Evolutionary conservation across 345 rosid genomes (phyloP).

Genomic region (Syzygium jambos): DNA sequence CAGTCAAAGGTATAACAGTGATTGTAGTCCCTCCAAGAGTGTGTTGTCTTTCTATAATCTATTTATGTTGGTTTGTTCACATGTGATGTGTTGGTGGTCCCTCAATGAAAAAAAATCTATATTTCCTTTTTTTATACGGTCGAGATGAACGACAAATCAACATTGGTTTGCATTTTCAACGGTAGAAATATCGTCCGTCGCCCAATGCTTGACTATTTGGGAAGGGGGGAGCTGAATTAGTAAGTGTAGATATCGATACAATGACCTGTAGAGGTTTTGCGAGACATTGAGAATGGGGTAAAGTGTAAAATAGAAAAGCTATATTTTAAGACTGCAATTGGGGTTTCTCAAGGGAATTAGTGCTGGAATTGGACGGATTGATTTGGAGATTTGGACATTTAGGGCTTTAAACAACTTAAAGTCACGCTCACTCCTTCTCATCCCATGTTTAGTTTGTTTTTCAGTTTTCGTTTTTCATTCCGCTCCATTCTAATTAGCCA

Average conservation of each 20-base stretch:
- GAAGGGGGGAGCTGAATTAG: not conserved
- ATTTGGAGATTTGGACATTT: not conserved
- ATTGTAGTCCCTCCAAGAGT: not conserved
- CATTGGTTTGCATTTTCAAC: not conserved
- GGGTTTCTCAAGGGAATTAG: not conserved
- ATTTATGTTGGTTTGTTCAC: not conserved
- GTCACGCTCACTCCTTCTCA: not conserved
- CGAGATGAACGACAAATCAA: not conserved
- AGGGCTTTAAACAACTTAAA: not conserved
- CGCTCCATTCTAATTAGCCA: not conserved
- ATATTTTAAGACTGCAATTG: not conserved
- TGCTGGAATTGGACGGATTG: not conserved
- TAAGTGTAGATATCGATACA: not conserved
- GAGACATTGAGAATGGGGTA: not conserved
- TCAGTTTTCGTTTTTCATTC: not conserved
- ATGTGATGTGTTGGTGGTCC: not conserved
- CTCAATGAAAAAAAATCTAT: not conserved
- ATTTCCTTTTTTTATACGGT: not conserved
- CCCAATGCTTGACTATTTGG: not conserved
- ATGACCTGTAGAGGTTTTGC: not conserved
- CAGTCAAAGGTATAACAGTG: not conserved
- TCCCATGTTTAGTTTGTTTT: not conserved
- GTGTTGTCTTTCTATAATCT: not conserved
- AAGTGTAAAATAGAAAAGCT: not conserved
- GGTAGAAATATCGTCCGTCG: not conserved